phyloP scores from a whole-genome alignment of 257 asterid genomes.

The Ballota nigra region DNA sequence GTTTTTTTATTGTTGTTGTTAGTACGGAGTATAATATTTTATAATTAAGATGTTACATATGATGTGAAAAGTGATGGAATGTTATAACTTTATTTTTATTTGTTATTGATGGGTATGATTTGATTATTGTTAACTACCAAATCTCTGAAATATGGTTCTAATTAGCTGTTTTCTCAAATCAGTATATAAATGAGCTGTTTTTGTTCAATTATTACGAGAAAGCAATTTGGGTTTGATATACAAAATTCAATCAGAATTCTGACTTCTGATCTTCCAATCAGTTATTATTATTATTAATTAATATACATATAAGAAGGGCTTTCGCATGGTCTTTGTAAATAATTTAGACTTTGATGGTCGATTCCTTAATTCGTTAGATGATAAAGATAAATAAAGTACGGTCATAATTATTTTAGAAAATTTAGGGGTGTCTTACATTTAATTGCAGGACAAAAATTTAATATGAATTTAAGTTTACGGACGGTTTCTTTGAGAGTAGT shows the following conservation, averaged over 20 bases:
- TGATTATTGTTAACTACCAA: slow-evolving; percentile 1
- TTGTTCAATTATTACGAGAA: not conserved
- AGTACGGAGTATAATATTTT: no score
- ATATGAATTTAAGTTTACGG: no score
- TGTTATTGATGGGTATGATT: not conserved
- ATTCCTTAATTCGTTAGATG: not conserved
- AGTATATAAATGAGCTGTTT: slow-evolving; percentile 12
- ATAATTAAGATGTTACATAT: not conserved
- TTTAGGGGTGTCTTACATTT: no score
- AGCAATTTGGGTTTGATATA: not conserved
- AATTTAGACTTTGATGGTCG: not conserved
- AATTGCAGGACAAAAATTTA: no score
- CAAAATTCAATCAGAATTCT: not conserved
- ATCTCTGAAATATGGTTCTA: not conserved
- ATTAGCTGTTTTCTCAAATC: not conserved
- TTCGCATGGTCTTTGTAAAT: not conserved
- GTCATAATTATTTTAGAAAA: not conserved
- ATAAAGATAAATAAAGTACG: not conserved
- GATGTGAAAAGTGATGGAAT: not conserved
- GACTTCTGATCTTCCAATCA: not conserved
- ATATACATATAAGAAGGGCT: not conserved
- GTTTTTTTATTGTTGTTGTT: no score
- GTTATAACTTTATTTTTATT: not conserved
- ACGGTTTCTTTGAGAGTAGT: no score
- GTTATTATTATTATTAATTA: not conserved